phyloP scores from a whole-genome alignment of 371 early-diverging fungal species.

The Mucor racemosus region DNA sequence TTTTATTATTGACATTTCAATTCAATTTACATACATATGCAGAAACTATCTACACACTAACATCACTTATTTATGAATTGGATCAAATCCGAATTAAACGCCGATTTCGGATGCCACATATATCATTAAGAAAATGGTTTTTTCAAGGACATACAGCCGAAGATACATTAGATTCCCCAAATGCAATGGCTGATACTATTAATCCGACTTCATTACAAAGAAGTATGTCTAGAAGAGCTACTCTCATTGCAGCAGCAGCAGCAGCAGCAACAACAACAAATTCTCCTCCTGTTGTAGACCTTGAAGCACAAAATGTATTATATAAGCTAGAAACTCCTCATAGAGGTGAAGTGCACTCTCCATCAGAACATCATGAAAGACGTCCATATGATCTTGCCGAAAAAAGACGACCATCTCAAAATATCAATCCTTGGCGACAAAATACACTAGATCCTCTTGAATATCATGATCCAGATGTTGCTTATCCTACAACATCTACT shows the following conservation, averaged over 20 bases:
- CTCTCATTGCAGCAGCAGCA: neutral
- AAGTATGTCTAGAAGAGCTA: conserved; percentile 26
- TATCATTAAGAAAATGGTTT: conserved; percentile 32
- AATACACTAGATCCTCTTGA: conserved; percentile 31
- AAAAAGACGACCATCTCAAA: neutral
- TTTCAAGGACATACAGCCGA: conserved; percentile 13
- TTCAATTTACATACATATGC: conserved; percentile 50
- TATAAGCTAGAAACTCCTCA: conserved; percentile 21
- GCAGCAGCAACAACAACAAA: neutral
- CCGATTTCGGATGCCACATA: conserved; percentile 38
- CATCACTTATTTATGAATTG: conserved; percentile 49
- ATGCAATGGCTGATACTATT: conserved; percentile 19
- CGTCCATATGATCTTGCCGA: conserved; percentile 3
- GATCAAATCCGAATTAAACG: conserved; percentile 32
- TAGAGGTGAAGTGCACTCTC: conserved; percentile 18
- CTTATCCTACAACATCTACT: conserved; percentile 37
- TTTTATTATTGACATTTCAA: conserved; percentile 47
- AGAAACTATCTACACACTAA: conserved; percentile 44
- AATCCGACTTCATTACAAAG: conserved; percentile 21
- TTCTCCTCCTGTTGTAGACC: neutral
- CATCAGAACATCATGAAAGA: conserved; percentile 6
- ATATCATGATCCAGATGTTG: conserved; percentile 53
- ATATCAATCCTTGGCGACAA: conserved; percentile 19
- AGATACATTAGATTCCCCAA: conserved; percentile 34
- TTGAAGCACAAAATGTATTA: conserved; percentile 7